Conservation (phyloP, 331 rosid genomes). For the Phaseolus coccineus region DNA sequence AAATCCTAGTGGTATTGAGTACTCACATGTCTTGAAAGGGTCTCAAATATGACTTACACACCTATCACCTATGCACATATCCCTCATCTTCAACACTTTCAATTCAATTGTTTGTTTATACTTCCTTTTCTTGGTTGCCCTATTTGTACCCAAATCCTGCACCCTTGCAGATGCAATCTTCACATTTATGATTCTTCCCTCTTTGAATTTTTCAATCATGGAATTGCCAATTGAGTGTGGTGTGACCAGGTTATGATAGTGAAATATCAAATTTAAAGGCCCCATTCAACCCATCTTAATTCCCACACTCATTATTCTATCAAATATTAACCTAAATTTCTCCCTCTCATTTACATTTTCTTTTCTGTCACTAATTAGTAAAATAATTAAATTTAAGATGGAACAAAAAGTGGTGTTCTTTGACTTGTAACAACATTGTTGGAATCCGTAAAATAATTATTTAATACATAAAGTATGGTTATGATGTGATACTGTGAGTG, state of each 20-base stretch:
- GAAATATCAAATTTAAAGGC: background rate
- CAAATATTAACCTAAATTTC: too few species aligned
- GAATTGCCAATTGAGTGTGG: slow-evolving; percentile 30
- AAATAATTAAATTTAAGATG: too few species aligned
- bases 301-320: too few species aligned
- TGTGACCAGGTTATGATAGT: slow-evolving; percentile 30
- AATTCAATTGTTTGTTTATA: slow-evolving; percentile 24
- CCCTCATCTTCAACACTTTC: background rate
- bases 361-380: too few species aligned
- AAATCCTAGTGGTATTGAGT: slow-evolving; percentile 29
- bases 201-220: slow-evolving; percentile 37
- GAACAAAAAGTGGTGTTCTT: too few species aligned
- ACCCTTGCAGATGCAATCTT: slow-evolving; percentile 34
- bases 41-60: background rate
- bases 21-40: slow-evolving; percentile 27
- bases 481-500: background rate
- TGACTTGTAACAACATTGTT: background rate
- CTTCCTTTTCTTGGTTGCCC: slow-evolving; percentile 43
- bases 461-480: background rate
- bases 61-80: background rate
- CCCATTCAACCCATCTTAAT: too few species aligned
- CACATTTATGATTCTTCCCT: slow-evolving; percentile 34
- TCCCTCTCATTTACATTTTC: too few species aligned
- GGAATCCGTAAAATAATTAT: background rate
- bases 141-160: slow-evolving; percentile 38